phyloP scores from a whole-genome alignment of 495 filamentous ascomycete species.

The Cercophora samala region DNA sequence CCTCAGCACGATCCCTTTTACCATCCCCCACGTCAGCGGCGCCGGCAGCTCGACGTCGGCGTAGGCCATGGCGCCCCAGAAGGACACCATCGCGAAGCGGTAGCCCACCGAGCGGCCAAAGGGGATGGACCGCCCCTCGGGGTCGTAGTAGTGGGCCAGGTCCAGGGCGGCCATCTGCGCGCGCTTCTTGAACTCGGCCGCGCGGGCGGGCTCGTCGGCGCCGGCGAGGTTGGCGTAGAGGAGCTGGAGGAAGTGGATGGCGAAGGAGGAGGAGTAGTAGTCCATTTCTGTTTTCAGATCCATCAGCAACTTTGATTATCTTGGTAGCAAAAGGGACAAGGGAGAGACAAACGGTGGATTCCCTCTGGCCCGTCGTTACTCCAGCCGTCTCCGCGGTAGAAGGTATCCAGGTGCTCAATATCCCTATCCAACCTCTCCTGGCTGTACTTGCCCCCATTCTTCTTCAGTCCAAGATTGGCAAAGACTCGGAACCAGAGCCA shows the following conservation, averaged over 20 bases:
- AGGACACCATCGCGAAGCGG: conserved; percentile 75
- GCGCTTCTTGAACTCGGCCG: conserved; percentile 65
- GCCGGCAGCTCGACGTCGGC: conserved; percentile 68
- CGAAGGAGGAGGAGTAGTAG: conserved; percentile 78
- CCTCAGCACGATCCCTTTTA: conserved; percentile 69
- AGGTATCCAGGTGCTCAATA: conserved; percentile 72
- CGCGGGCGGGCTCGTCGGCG: conserved; percentile 61
- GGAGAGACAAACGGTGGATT: conserved; percentile 52
- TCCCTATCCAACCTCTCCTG: conserved; percentile 65
- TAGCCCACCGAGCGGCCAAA: conserved; percentile 77
- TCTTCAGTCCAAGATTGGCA: conserved; percentile 71
- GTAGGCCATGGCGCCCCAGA: conserved; percentile 75
- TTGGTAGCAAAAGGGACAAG: too few relatives aligned
- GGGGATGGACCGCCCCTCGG: conserved; percentile 63
- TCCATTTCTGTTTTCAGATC: conserved; percentile 56
- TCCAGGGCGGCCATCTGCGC: conserved; percentile 64
- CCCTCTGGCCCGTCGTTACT: conserved; percentile 74
- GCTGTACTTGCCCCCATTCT: conserved; percentile 64
- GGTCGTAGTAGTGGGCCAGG: conserved; percentile 71
- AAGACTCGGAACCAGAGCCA: conserved; percentile 83
- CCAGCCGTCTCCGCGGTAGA: conserved; percentile 76
- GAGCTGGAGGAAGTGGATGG: conserved; percentile 73
- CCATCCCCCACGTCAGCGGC: conserved; percentile 70
- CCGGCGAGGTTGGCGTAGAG: conserved; percentile 71
- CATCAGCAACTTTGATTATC: background rate